A percentile compares a stretch with the other conserved stretches of the same genome.
phyloP scores from a whole-genome alignment of 2,329 filamentous ascomycete genomes.

The Colletotrichum chlorophyti region DNA sequence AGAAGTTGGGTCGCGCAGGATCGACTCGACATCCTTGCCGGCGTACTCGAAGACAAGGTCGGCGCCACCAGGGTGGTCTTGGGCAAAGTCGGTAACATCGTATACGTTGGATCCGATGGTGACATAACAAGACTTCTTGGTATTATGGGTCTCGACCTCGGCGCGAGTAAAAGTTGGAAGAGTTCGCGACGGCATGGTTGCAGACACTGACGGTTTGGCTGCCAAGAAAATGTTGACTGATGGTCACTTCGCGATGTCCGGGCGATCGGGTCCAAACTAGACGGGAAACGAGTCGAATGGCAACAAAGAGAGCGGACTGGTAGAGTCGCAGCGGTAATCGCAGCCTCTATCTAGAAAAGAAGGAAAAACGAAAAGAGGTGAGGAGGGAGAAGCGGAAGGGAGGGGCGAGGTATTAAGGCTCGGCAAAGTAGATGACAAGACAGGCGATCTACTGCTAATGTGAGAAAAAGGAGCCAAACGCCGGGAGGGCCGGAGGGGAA shows the following conservation, averaged over 20 bases:
- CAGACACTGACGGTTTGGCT: neutral
- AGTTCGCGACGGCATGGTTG: slow-evolving; percentile 76
- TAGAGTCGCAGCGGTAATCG: neutral
- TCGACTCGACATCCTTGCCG: slow-evolving; percentile 83
- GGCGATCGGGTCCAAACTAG: slow-evolving; percentile 7
- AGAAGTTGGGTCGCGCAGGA: slow-evolving; percentile 82
- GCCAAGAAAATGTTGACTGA: too few relatives aligned
- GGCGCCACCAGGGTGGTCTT: slow-evolving; percentile 88
- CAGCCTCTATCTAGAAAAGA: slow-evolving; percentile 11
- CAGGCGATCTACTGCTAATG: slow-evolving; percentile 7
- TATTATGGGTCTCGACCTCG: slow-evolving; percentile 84
- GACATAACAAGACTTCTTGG: slow-evolving; percentile 87
- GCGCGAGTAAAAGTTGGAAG: slow-evolving; percentile 83
- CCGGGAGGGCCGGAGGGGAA: slow-evolving; percentile 25
- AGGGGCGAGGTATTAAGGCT: slow-evolving; percentile 15
- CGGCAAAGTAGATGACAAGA: neutral
- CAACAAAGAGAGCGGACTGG: too few relatives aligned
- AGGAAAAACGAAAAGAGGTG: neutral
- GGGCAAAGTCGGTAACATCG: slow-evolving; percentile 90
- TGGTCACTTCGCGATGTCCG: too few relatives aligned
- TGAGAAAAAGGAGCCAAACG: slow-evolving; percentile 22
- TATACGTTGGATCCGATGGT: slow-evolving; percentile 90
- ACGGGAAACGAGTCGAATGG: slow-evolving; percentile 2
- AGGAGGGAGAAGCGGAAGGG: neutral
- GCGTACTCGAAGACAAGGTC: slow-evolving; percentile 90